A percentile compares a stretch with the other conserved stretches of the same genome.
Evolutionary conservation across 495 filamentous ascomycete species (phyloP).

Genomic region (Aspergillus carlsbadensis): DNA sequence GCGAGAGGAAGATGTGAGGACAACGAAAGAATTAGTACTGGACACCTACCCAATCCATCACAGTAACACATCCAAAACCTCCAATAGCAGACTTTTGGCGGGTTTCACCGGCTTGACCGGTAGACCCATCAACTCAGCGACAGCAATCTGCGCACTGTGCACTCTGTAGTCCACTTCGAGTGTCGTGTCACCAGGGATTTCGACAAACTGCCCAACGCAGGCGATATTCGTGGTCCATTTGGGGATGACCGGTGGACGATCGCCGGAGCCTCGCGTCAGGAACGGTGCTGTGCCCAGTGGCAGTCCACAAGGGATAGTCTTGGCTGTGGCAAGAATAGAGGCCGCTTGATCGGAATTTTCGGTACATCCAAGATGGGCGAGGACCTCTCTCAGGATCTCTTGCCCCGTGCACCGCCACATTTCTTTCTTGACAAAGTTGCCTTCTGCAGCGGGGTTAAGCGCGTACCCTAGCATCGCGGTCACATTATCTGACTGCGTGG

Average conservation of each 20-base stretch:
- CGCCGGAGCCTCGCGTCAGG: background rate
- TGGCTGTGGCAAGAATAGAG: background rate
- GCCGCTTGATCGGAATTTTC: background rate
- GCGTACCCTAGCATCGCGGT: background rate
- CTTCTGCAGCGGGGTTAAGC: background rate
- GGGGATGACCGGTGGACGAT: background rate
- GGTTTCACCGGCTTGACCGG: no score
- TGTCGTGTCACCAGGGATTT: background rate
- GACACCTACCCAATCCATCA: no score
- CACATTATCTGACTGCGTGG: background rate
- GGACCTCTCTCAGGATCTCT: background rate
- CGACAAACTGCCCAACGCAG: background rate
- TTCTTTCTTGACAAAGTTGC: background rate
- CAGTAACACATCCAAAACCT: no score
- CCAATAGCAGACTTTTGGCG: no score
- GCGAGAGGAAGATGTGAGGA: no score
- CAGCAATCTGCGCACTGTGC: background rate
- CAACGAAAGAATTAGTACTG: no score
- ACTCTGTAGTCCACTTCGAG: background rate
- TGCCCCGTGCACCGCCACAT: background rate
- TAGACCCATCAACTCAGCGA: background rate
- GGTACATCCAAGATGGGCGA: background rate
- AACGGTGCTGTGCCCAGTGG: background rate
- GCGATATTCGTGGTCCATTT: background rate
- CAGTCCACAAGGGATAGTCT: background rate